A percentile compares a stretch with the other conserved stretches of the same genome.
Evolutionary conservation across 1,139 yeast genomes (phyloP).

Genomic region (Lodderomyces oxycetoniae): DNA sequence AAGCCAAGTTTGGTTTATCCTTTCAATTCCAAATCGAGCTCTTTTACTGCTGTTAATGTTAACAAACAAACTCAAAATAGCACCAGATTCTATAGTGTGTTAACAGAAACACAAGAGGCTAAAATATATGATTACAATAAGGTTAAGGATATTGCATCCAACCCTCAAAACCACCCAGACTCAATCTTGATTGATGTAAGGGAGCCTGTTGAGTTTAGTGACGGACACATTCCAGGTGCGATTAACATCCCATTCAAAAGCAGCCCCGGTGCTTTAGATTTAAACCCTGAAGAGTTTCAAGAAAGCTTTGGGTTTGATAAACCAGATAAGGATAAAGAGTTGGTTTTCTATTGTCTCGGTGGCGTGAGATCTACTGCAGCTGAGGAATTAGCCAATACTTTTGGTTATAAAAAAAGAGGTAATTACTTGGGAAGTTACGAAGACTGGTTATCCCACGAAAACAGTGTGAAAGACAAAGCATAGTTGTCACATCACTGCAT

Average conservation of each 20-base stretch:
- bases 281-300: slow-evolving; percentile 72
- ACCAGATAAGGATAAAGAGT: slow-evolving; percentile 65
- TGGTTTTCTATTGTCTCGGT: slow-evolving; percentile 87
- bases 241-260: slow-evolving; percentile 86
- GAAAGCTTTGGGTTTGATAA: slow-evolving; percentile 80
- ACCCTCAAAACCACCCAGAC: slow-evolving; percentile 34
- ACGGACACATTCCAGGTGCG: slow-evolving; percentile 76
- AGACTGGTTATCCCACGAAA: slow-evolving; percentile 70
- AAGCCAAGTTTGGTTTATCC: slow-evolving; percentile 3
- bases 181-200: slow-evolving; percentile 78
- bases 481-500: too few species aligned
- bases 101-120: slow-evolving; percentile 39
- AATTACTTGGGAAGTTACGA: slow-evolving; percentile 79
- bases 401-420: slow-evolving; percentile 77
- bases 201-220: slow-evolving; percentile 77
- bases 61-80: too few species aligned
- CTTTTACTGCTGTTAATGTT: too few species aligned
- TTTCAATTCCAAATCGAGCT: too few species aligned
- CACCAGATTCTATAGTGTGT: slow-evolving; percentile 25
- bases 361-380: slow-evolving; percentile 92
- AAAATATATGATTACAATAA: slow-evolving; percentile 52
- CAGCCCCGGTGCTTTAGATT: slow-evolving; percentile 89
- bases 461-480: slow-evolving; percentile 10
- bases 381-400: slow-evolving; percentile 84
- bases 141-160: slow-evolving; percentile 44